Percentiles rank a stretch among this genome's conserved stretches.
These are phyloP conservation scores for Trichoderma endophyticum DNA, from an alignment of 2,329 filamentous ascomycete genomes.

Conservation along the genomic window DNA sequence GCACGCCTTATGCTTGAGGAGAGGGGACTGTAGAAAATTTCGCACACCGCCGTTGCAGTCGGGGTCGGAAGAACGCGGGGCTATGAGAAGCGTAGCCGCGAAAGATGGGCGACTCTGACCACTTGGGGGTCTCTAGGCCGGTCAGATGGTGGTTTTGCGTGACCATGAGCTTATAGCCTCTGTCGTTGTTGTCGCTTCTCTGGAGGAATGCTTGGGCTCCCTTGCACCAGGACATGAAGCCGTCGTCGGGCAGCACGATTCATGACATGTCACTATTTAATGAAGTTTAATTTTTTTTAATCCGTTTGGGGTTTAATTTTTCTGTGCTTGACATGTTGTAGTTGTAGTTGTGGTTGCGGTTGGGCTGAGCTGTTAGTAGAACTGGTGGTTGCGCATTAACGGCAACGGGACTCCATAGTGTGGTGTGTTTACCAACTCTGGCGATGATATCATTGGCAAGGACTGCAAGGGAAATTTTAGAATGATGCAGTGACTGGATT, in stretches of 20 bases:
- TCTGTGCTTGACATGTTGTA: neutral
- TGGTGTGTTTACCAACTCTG: neutral
- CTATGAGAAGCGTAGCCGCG: constrained; percentile 25
- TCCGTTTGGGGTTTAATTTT: neutral
- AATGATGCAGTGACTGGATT: neutral
- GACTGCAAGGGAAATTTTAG: neutral
- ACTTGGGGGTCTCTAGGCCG: constrained; percentile 4
- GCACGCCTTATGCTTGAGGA: constrained; percentile 20
- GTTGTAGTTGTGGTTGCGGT: neutral
- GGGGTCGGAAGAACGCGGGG: constrained; percentile 27
- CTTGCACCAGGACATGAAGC: constrained; percentile 4
- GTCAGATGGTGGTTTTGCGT: constrained; percentile 15
- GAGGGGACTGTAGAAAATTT: constrained; percentile 28
- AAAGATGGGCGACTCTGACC: constrained; percentile 1
- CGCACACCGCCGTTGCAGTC: constrained; percentile 28
- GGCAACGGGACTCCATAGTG: neutral
- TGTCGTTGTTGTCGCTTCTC: neutral
- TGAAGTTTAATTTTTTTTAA: neutral
- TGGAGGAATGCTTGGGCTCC: constrained; percentile 8
- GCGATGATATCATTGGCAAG: neutral
- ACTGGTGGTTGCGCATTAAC: neutral
- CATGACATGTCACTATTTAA: constrained; percentile 7
- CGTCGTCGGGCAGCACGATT: constrained; percentile 8
- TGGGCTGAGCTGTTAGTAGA: neutral
- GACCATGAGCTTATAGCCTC: constrained; percentile 9